Evolutionary conservation across 2,329 filamentous ascomycete species (phyloP), one percentile per base, ranked within the genome.

Genomic region (Geosmithia putterillii): DNA sequence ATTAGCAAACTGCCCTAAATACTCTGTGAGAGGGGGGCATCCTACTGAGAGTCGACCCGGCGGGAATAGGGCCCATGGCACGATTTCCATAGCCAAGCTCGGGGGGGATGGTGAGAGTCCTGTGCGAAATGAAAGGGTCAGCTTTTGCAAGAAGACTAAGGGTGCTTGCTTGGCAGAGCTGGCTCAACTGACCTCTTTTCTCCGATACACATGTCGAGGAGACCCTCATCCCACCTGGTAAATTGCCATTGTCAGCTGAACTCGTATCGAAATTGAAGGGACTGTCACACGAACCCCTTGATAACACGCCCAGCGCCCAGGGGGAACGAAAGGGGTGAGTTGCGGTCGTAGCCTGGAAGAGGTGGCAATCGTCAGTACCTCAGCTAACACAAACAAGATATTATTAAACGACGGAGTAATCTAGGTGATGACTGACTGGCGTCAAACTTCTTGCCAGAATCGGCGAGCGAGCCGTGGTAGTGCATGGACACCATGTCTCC

Each of bases 141-240:
- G 8, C 28, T n/a, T 14, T 21, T 20, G 17, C 18, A 9, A 5
- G 7, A 39, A 21, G 6, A 19, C 18, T 14, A 39, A n/a, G n/a
- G n/a, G 15, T 19, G 37, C 12, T 20, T 20, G 17, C 17, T 5
- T 10, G 37, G n/a, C n/a, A n/a, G 18, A 39, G 3, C 35, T 37
- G 41, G 17, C 8, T 20, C 10, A 32, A 53, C 63, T 64, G 54
- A 70, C 72, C 74, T 77, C 72, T 89, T 90, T 72, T 96, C 90
- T 48, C 92, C 90, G 53, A 94, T 83, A 65, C 92, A 96, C 89
- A 96, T 95, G 57, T 86, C 86, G 43, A 92, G 54, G 35, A 96
- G 74, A 41, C 90, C 90, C 59, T 94, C 65, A 55, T 96, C 90
- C 90, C 89, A 95, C 57, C 81, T 86, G n/a, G n/a, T n/a, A n/a